phyloP scores from a whole-genome alignment of 192 early-diverging fungal species.

The Obelidium mucronatum region DNA sequence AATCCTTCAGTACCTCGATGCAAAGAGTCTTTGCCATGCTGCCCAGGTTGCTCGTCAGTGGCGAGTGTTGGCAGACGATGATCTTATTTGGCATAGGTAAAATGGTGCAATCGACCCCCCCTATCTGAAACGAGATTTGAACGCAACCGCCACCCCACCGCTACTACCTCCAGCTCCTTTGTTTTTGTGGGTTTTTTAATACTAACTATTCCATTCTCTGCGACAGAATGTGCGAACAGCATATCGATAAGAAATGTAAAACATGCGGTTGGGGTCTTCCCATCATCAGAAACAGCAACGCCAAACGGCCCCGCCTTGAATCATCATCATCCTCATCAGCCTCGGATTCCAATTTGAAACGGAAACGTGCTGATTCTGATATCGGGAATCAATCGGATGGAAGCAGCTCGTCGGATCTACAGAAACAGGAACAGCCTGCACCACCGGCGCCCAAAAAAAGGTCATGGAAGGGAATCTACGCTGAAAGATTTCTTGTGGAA shows the following conservation, averaged over 20 bases:
- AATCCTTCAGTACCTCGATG: conserved; percentile 92
- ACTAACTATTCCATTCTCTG: background rate
- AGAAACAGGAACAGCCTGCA: background rate
- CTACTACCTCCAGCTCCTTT: too few species aligned
- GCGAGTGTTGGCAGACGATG: conserved; percentile 88
- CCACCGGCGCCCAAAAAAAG: conserved; percentile 47
- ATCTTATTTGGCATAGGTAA: conserved; percentile 87
- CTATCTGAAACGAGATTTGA: background rate
- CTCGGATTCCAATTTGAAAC: too few species aligned
- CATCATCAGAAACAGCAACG: conserved; percentile 21
- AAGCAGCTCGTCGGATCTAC: background rate
- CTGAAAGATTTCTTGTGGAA: conserved; percentile 89
- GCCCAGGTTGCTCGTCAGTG: conserved; percentile 87
- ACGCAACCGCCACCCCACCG: too few species aligned
- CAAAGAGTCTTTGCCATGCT: conserved; percentile 86
- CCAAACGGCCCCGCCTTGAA: too few species aligned
- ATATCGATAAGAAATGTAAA: conserved; percentile 94
- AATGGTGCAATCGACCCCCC: background rate
- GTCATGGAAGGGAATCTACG: conserved; percentile 95
- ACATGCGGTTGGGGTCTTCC: conserved; percentile 95
- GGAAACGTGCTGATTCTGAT: conserved; percentile 30
- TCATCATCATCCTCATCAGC: too few species aligned
- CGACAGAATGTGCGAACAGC: conserved; percentile 90
- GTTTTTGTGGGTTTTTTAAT: background rate
- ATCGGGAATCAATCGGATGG: background rate